Percentiles rank a stretch among this genome's conserved stretches.
These are phyloP conservation scores for Thermomyces lanuginosus DNA, from an alignment of 2,329 filamentous ascomycete species.

Conservation along the genomic window DNA sequence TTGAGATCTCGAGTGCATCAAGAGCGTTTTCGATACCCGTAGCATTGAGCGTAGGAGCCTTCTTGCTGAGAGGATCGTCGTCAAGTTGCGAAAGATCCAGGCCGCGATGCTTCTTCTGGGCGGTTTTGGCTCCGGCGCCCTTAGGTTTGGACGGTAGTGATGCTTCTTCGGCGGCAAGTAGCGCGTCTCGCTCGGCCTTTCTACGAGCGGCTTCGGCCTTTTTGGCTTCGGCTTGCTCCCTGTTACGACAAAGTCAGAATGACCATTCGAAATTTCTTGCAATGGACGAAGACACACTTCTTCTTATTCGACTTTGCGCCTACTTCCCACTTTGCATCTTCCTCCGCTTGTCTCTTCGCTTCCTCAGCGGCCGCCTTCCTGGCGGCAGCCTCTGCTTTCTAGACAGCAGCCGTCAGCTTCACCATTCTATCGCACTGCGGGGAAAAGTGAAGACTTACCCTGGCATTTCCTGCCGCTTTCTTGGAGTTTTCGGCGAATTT, in stretches of 20 bases:
- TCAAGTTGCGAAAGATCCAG: slow-evolving; percentile 65
- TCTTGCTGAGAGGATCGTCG: slow-evolving; percentile 32
- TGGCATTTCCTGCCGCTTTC: slow-evolving; percentile 73
- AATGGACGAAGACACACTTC: slow-evolving; percentile 46
- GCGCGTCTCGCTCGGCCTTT: slow-evolving; percentile 80
- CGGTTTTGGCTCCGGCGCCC: slow-evolving; percentile 35
- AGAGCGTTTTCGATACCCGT: slow-evolving; percentile 86
- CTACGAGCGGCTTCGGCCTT: slow-evolving; percentile 68
- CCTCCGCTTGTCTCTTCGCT: slow-evolving; percentile 47
- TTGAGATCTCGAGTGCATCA: slow-evolving; percentile 65
- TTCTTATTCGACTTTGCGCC: slow-evolving; percentile 73
- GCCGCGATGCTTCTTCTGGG: slow-evolving; percentile 43
- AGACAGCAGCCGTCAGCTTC: slow-evolving; percentile 14
- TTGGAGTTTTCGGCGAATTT: slow-evolving; percentile 60
- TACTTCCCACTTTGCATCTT: slow-evolving; percentile 66
- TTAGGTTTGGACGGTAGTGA: slow-evolving; percentile 46
- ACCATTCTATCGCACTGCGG: slow-evolving; percentile 3
- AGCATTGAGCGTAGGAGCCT: slow-evolving; percentile 52
- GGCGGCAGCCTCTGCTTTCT: slow-evolving; percentile 79
- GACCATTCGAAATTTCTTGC: not conserved
- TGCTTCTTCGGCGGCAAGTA: slow-evolving; percentile 69
- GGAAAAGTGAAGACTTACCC: slow-evolving; percentile 19
- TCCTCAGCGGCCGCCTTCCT: slow-evolving; percentile 59
- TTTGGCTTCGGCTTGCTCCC: slow-evolving; percentile 70
- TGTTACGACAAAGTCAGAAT: slow-evolving; percentile 21